phyloP scores from a whole-genome alignment of 768 basidiomycete species.

The Psilocybe cyanescens region DNA sequence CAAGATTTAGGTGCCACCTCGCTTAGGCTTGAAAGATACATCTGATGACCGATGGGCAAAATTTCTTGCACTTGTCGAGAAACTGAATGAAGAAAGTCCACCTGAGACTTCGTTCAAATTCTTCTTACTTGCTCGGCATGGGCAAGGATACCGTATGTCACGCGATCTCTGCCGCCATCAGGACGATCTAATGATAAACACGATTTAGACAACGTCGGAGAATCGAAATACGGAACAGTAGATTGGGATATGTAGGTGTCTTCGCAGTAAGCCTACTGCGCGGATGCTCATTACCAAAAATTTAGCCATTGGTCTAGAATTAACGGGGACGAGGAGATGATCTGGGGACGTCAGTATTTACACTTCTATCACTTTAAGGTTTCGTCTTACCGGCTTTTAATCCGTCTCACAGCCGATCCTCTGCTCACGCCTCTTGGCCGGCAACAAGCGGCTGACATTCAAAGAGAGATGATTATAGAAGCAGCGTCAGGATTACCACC shows the following conservation, averaged over 20 bases:
- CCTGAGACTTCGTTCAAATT: conserved; percentile 57
- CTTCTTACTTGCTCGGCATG: conserved; percentile 70
- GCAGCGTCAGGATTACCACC: conserved; percentile 44
- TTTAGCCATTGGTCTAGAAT: conserved; percentile 66
- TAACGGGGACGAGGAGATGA: conserved; percentile 64
- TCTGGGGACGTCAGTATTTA: conserved; percentile 70
- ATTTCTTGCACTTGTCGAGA: conserved; percentile 35
- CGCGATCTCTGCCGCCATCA: conserved; percentile 8
- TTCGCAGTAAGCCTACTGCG: not conserved
- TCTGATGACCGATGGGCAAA: conserved; percentile 20
- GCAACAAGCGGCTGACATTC: conserved; percentile 53
- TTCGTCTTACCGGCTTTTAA: not conserved
- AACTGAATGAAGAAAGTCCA: conserved; percentile 48
- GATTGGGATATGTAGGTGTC: conserved; percentile 63
- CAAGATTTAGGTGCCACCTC: conserved; percentile 20
- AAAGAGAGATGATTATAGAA: conserved; percentile 53
- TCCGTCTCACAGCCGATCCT: conserved; percentile 57
- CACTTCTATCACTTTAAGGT: not conserved
- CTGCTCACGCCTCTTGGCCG: conserved; percentile 62
- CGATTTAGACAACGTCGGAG: conserved; percentile 65
- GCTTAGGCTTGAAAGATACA: conserved; percentile 25
- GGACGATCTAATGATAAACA: not conserved
- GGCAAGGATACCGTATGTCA: conserved; percentile 70
- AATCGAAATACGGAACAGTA: conserved; percentile 57
- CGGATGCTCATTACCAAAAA: not conserved